A percentile compares a stretch with the other conserved stretches of the same genome.
Evolutionary conservation across 2,329 filamentous ascomycete genomes (phyloP).

Genomic region (Eurotiales sp.): DNA sequence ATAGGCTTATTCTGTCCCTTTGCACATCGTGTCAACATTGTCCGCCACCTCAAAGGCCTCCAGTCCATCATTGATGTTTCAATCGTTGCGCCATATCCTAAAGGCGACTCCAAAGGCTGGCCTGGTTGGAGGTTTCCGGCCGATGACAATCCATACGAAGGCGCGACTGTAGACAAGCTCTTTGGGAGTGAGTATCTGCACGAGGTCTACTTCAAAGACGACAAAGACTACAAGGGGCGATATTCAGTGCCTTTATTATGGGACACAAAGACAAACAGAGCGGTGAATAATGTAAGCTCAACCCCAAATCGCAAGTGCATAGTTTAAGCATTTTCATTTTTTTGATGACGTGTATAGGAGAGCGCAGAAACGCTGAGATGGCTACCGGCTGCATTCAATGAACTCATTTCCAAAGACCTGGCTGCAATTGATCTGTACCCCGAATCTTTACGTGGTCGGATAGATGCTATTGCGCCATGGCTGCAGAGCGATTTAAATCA

Average conservation of each 20-base stretch:
- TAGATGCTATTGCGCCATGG: conserved; percentile 53
- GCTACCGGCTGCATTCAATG: conserved; percentile 56
- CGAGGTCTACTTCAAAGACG: conserved; percentile 60
- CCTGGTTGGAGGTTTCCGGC: conserved; percentile 60
- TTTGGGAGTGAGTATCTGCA: conserved; percentile 58
- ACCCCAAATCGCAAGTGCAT: too few species aligned
- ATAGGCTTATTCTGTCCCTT: conserved; percentile 62
- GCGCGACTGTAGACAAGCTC: conserved; percentile 58
- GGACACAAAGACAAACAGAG: conserved; percentile 55
- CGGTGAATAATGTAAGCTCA: conserved; percentile 54
- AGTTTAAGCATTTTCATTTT: too few species aligned
- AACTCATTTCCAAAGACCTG: conserved; percentile 41
- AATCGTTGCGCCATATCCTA: conserved; percentile 63
- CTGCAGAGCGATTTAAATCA: conserved; percentile 55
- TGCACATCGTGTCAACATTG: conserved; percentile 58
- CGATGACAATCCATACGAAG: conserved; percentile 52
- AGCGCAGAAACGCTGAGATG: conserved; percentile 56
- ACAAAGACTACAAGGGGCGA: conserved; percentile 57
- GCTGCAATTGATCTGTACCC: conserved; percentile 53
- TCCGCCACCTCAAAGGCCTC: conserved; percentile 57
- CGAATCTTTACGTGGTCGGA: conserved; percentile 41
- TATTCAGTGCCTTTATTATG: conserved; percentile 61
- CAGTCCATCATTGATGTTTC: conserved; percentile 53
- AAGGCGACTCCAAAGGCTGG: conserved; percentile 61
- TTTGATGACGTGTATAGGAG: conserved; percentile 37